phyloP scores from a whole-genome alignment of 768 basidiomycete genomes.

The Fibroporia radiculosa region DNA sequence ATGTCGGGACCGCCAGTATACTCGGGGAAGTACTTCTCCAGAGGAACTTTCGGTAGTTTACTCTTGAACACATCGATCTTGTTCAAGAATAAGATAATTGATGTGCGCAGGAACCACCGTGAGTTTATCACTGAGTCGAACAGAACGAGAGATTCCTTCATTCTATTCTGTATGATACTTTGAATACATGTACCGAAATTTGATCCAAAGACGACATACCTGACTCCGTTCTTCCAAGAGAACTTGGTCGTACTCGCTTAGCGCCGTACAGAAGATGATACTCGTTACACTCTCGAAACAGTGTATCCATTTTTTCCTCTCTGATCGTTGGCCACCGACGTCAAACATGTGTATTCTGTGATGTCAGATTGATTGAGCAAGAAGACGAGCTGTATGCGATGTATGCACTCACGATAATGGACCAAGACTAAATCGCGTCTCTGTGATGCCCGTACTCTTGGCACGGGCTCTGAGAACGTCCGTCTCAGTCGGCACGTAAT shows the following conservation, averaged over 20 bases:
- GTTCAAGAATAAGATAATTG: slow-evolving; percentile 62
- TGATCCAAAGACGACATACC: slow-evolving; percentile 26
- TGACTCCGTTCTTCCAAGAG: slow-evolving; percentile 60
- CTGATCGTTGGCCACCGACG: slow-evolving; percentile 59
- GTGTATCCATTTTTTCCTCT: slow-evolving; percentile 55
- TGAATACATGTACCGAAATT: background rate
- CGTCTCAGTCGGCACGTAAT: slow-evolving; percentile 79
- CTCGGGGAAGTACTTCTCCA: slow-evolving; percentile 80
- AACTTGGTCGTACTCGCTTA: slow-evolving; percentile 74
- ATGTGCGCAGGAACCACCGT: slow-evolving; percentile 62
- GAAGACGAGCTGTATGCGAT: background rate
- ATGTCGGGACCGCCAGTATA: slow-evolving; percentile 86
- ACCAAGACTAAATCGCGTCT: slow-evolving; percentile 76
- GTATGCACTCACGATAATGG: slow-evolving; percentile 28
- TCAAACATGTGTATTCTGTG: slow-evolving; percentile 64
- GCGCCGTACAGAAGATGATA: slow-evolving; percentile 69
- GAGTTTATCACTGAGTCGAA: slow-evolving; percentile 79
- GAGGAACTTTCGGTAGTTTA: slow-evolving; percentile 62
- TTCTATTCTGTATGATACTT: slow-evolving; percentile 49
- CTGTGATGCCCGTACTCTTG: slow-evolving; percentile 86
- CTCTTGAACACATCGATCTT: slow-evolving; percentile 74
- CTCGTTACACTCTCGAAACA: slow-evolving; percentile 77
- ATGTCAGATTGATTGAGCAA: background rate
- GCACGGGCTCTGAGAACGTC: slow-evolving; percentile 86
- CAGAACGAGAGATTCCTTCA: slow-evolving; percentile 65